Evolutionary conservation across 2,329 filamentous ascomycete genomes (phyloP).

Genomic region (Penicillium nordicum): DNA sequence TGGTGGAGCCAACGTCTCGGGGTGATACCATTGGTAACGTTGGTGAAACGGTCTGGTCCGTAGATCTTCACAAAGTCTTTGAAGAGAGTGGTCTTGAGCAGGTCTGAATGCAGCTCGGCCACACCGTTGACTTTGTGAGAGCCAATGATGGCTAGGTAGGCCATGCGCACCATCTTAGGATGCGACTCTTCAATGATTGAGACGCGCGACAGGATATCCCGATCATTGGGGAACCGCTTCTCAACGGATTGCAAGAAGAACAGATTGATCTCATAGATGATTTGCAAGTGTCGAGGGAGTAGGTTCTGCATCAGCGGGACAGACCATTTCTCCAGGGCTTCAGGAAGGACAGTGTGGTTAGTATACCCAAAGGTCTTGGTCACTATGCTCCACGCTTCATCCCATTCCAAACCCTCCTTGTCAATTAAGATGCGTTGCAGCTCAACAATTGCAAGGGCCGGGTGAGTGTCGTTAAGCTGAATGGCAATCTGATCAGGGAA

Average conservation of each 20-base stretch:
- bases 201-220: constrained; percentile 79
- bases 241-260: constrained; percentile 90
- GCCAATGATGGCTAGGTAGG: constrained; percentile 87
- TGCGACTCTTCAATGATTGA: constrained; percentile 97
- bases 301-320: constrained; percentile 89
- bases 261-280: constrained; percentile 97
- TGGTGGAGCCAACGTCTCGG: constrained; percentile 96
- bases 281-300: constrained; percentile 88
- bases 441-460: constrained; percentile 92
- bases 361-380: constrained; percentile 86
- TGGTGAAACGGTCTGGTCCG: constrained; percentile 95
- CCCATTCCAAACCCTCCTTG: constrained; percentile 86
- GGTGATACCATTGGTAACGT: constrained; percentile 97
- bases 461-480: constrained; percentile 96
- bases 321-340: constrained; percentile 97
- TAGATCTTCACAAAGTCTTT: constrained; percentile 97
- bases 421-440: constrained; percentile 90
- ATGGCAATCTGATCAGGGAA: constrained; percentile 96
- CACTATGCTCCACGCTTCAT: constrained; percentile 83
- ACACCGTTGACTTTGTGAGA: constrained; percentile 99
- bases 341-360: constrained; percentile 95
- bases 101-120: constrained; percentile 92
- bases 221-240: constrained; percentile 82
- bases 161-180: constrained; percentile 98
- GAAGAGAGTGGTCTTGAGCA: constrained; percentile 99